Base-by-base conservation (phyloP, 2,329 filamentous ascomycete species). In the Penicillium janthinellum region DNA sequence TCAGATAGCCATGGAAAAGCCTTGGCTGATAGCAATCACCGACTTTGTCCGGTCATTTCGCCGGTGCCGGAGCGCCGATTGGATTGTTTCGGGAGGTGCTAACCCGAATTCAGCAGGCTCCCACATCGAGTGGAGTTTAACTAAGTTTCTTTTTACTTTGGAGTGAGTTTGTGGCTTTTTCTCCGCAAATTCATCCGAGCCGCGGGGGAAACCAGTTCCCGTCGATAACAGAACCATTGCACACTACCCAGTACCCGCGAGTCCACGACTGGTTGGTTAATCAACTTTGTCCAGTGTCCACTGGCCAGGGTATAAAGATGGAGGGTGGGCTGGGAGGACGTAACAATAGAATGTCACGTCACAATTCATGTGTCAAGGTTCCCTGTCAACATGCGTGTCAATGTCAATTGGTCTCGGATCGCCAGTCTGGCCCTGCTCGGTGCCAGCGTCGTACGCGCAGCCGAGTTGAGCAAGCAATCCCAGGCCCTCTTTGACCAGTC, bases 41-140 rank as follows among this genome's bases (percentile, higher is more conserved):
- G 48, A 38, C 35, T 50, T 50, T 50, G 31, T 4, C 48, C 48
- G 48, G 48, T 50, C 48, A 37, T 38, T 50, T 50, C 48, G 48
- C 48, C 48, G 48, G 48, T 38, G 48, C 48, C 31, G 48, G 48
- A 35, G 35, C 35, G 10, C 48, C 48, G 35, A 50, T 50, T 50
- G 48, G 35, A 50, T 8, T 50, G n/a, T 10, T 31, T 10, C 11
- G 5, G 44, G 31, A 10, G 31, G 31, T 31, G 31, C 31, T 31
- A 31, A 31, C 7, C 7, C 31, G 8, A 10, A 31, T 31, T 31
- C 1, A 31, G 31, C 7, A 31, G 31, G 3, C 8, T 10, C 31
- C 8, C 8, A 31, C 7, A 4, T 20, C 14, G 4, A 47, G 14
- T 31, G 11, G 15, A 41, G 5, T 28, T 31, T 47, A 22, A 22